Conservation (phyloP, 2,329 filamentous ascomycete genomes). For the Harringtonia lauricola region DNA sequence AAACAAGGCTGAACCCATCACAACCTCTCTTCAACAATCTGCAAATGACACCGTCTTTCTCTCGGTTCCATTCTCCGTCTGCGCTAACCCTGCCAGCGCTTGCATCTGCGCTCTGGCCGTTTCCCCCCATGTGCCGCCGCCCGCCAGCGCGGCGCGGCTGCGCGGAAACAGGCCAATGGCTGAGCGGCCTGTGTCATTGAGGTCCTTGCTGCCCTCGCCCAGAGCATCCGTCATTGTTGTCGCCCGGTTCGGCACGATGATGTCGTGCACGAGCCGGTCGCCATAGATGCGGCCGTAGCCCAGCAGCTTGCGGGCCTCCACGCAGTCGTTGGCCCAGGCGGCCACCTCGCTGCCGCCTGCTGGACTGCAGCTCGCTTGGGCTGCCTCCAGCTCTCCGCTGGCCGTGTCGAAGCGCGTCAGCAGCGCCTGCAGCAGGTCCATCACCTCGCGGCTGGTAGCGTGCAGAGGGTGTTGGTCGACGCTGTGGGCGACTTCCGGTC, state of each 20-base stretch:
- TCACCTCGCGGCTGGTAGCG: conserved; percentile 6
- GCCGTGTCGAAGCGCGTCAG: conserved; percentile 8
- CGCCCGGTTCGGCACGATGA: conserved; percentile 7
- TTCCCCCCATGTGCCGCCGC: conserved; percentile 11
- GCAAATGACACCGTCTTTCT: conserved; percentile 6
- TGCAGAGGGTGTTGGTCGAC: conserved; percentile 3
- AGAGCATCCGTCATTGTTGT: not conserved
- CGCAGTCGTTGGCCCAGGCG: conserved; percentile 11
- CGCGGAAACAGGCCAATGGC: conserved; percentile 11
- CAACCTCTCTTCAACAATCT: too few relatives aligned
- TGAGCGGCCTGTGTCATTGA: conserved; percentile 10
- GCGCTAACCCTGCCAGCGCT: conserved; percentile 7
- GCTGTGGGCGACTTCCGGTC: not conserved
- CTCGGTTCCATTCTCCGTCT: not conserved
- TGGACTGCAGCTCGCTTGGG: not conserved
- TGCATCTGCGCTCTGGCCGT: conserved; percentile 10
- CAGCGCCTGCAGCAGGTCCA: conserved; percentile 4
- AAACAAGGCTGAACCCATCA: too few relatives aligned
- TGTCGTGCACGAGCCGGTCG: conserved; percentile 10
- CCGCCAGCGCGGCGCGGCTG: conserved; percentile 6
- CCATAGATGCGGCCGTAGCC: conserved; percentile 12
- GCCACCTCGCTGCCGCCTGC: not conserved
- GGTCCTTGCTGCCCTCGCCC: not conserved
- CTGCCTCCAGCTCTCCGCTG: not conserved
- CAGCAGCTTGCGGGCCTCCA: conserved; percentile 9